These are phyloP conservation scores for Vaccinium myrtillus DNA, from an alignment of 148 eudicot genomes.

Conservation along the genomic window DNA sequence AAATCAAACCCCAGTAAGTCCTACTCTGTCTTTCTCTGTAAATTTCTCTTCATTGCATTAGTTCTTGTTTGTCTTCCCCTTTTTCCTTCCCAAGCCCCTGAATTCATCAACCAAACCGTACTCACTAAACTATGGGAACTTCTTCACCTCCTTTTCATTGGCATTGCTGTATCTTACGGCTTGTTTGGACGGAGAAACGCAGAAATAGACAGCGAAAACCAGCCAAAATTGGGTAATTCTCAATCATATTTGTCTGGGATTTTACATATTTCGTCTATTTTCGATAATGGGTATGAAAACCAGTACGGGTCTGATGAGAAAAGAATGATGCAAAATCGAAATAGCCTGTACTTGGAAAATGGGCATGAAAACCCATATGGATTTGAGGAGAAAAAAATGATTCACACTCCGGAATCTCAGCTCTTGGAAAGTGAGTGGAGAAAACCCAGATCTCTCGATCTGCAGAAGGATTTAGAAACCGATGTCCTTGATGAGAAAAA, in stretches of 20 bases:
- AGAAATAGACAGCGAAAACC: slow-evolving; percentile 11
- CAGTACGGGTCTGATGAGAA: slow-evolving; percentile 40
- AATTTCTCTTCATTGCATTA: slow-evolving; percentile 39
- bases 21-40: slow-evolving; percentile 37
- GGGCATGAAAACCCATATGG: slow-evolving; percentile 5
- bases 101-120: slow-evolving; percentile 40
- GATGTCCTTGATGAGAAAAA: not conserved
- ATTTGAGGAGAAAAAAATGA: slow-evolving; percentile 12
- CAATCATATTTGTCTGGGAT: slow-evolving; percentile 30
- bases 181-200: slow-evolving; percentile 45
- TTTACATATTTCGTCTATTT: slow-evolving; percentile 49
- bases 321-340: slow-evolving; percentile 17
- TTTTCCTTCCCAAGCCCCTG: slow-evolving; percentile 61
- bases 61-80: slow-evolving; percentile 48
- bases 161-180: slow-evolving; percentile 70
- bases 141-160: slow-evolving; percentile 58
- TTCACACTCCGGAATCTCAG: not conserved
- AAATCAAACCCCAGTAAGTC: slow-evolving; percentile 47
- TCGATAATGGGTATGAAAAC: slow-evolving; percentile 47
- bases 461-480: not conserved
- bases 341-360: slow-evolving; percentile 15
- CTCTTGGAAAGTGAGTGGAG: not conserved
- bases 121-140: slow-evolving; percentile 65
- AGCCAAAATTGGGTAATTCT: slow-evolving; percentile 13
- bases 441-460: not conserved